A percentile compares a stretch with the other conserved stretches of the same genome.
Evolutionary conservation across 495 filamentous ascomycete genomes (phyloP).

Genomic region (Delitschia confertaspora): DNA sequence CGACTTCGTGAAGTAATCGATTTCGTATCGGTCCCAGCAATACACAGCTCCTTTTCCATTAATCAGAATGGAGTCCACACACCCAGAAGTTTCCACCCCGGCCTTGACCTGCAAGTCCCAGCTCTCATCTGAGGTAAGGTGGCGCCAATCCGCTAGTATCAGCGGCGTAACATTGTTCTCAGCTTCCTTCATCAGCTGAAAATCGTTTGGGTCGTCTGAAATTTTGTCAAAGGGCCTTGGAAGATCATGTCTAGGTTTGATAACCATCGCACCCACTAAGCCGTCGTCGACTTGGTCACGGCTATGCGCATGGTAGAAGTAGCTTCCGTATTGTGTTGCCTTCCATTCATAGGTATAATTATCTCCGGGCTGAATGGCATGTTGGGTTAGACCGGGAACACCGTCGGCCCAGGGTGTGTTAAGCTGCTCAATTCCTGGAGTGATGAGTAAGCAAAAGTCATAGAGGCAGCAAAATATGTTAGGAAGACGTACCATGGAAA

Average conservation of each 20-base stretch:
- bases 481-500: conserved; percentile 29
- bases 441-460: not conserved
- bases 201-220: conserved; percentile 12
- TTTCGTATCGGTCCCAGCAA: conserved; percentile 38
- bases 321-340: conserved; percentile 43
- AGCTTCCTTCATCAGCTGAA: conserved; percentile 41
- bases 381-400: conserved; percentile 43
- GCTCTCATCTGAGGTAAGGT: conserved; percentile 43
- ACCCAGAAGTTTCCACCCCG: conserved; percentile 36
- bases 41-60: conserved; percentile 47
- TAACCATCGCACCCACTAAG: conserved; percentile 45
- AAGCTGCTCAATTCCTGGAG: conserved; percentile 32
- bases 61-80: conserved; percentile 44
- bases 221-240: conserved; percentile 15
- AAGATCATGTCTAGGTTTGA: conserved; percentile 21
- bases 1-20: conserved; percentile 24
- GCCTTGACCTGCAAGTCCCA: conserved; percentile 17
- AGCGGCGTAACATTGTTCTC: conserved; percentile 40
- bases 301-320: conserved; percentile 48
- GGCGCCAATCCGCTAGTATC: conserved; percentile 48
- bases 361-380: conserved; percentile 39
- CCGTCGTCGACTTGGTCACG: conserved; percentile 44
- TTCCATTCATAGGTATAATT: conserved; percentile 42
- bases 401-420: conserved; percentile 44
- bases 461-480: not conserved